A percentile compares a stretch with the other conserved stretches of the same genome.
Evolutionary conservation across 192 early-diverging fungal genomes (phyloP).

Genomic region (Phycomyces blakesleeanus): DNA sequence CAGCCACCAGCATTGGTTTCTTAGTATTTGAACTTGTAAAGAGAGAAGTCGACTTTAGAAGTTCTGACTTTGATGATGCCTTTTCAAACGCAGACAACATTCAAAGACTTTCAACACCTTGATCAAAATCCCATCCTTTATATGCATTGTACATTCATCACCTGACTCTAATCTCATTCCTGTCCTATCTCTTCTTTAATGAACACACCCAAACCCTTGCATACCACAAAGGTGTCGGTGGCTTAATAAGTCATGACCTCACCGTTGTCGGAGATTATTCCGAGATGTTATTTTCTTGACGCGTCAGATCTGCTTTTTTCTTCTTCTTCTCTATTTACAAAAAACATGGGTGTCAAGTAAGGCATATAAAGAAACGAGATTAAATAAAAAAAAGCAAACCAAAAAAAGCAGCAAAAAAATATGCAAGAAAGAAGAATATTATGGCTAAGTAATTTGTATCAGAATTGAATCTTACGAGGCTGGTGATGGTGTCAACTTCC

Average conservation of each 20-base stretch:
- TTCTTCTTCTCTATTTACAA: constrained; percentile 13
- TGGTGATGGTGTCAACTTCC: constrained; percentile 50
- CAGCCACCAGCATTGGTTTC: constrained; percentile 60
- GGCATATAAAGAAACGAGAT: constrained; percentile 1
- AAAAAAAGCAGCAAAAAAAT: neutral
- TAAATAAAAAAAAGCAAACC: neutral
- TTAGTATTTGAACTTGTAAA: constrained; percentile 63
- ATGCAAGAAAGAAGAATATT: neutral
- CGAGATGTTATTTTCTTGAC: neutral
- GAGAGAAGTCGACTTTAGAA: constrained; percentile 45
- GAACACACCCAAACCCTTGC: too few relatives aligned
- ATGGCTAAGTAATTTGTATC: neutral
- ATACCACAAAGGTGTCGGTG: too few relatives aligned
- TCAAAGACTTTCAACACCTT: too few relatives aligned
- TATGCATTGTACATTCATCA: too few relatives aligned
- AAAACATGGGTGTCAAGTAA: constrained; percentile 34
- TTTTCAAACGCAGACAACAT: too few relatives aligned
- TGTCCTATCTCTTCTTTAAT: too few relatives aligned
- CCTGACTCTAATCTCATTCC: too few relatives aligned
- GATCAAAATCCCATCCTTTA: too few relatives aligned
- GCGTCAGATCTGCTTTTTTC: neutral
- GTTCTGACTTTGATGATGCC: constrained; percentile 17
- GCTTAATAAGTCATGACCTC: neutral
- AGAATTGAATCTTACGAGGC: constrained; percentile 34
- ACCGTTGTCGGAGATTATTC: neutral